Evolutionary conservation across 805 yeast genomes (phyloP).

Genomic region (Blastobotrys terrestris): DNA sequence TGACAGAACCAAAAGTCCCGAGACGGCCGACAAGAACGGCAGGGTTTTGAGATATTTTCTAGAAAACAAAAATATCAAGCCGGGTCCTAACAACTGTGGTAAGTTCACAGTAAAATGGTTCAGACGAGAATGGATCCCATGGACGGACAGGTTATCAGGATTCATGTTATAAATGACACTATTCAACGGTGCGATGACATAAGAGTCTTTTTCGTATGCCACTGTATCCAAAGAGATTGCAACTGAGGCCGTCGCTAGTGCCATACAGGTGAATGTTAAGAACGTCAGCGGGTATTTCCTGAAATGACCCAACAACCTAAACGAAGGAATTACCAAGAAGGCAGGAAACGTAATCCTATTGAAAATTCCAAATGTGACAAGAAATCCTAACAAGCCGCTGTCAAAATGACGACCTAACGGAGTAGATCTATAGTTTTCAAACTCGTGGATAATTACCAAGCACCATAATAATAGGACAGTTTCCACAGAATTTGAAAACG

Average conservation of each 20-base stretch:
- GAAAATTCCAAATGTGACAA: slow-evolving; percentile 64
- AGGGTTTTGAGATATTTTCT: slow-evolving; percentile 42
- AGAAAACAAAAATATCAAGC: slow-evolving; percentile 41
- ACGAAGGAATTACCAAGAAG: slow-evolving; percentile 61
- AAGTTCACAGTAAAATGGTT: slow-evolving; percentile 70
- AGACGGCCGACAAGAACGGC: slow-evolving; percentile 52
- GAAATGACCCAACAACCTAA: slow-evolving; percentile 41
- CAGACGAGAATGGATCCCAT: slow-evolving; percentile 77
- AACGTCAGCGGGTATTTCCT: slow-evolving; percentile 32
- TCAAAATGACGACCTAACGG: slow-evolving; percentile 27
- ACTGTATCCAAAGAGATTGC: slow-evolving; percentile 53
- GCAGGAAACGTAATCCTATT: slow-evolving; percentile 80
- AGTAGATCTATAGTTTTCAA: slow-evolving; percentile 19
- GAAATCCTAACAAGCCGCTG: slow-evolving; percentile 42
- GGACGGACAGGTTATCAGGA: slow-evolving; percentile 53
- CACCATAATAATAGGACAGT: slow-evolving; percentile 43
- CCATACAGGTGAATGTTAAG: slow-evolving; percentile 31
- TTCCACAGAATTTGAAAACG: slow-evolving; percentile 85
- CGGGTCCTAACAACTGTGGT: slow-evolving; percentile 82
- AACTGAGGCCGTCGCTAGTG: slow-evolving; percentile 30
- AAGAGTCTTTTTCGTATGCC: slow-evolving; percentile 28
- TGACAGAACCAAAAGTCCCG: slow-evolving; percentile 62
- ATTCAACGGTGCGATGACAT: slow-evolving; percentile 67
- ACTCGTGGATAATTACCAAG: slow-evolving; percentile 44
- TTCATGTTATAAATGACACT: slow-evolving; percentile 66